A percentile compares a stretch with the other conserved stretches of the same genome.
Evolutionary conservation across 2,329 filamentous ascomycete species (phyloP).

Genomic region (Fusarium duplospermum): DNA sequence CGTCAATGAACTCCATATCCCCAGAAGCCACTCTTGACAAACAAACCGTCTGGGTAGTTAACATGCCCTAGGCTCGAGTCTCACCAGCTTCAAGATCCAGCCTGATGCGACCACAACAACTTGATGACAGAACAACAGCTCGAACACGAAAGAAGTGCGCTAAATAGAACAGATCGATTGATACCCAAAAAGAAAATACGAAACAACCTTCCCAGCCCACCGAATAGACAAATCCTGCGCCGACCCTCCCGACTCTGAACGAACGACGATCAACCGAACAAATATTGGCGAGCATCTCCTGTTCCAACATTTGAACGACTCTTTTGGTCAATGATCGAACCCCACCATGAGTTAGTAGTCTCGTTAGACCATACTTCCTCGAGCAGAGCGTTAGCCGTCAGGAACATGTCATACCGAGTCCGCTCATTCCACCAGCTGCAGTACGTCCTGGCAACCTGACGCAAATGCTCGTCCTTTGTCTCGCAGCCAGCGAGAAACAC

Average conservation of each 20-base stretch:
- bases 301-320: not conserved
- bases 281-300: conserved; percentile 7
- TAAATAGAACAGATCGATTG: not conserved
- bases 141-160: not conserved
- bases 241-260: not conserved
- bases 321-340: conserved; percentile 18
- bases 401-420: conserved; percentile 48
- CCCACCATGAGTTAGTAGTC: conserved; percentile 6
- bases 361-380: conserved; percentile 34
- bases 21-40: too few species aligned
- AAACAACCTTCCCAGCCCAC: too few species aligned
- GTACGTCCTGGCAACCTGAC: conserved; percentile 41
- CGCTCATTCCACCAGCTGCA: conserved; percentile 48
- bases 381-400: conserved; percentile 28
- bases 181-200: not conserved
- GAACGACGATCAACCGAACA: conserved; percentile 9
- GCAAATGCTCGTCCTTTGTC: conserved; percentile 37
- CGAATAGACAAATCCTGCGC: not conserved
- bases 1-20: too few species aligned
- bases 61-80: not conserved
- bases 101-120: too few species aligned
- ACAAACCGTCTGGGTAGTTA: not conserved
- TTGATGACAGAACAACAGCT: not conserved
- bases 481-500: conserved; percentile 50
- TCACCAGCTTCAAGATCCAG: not conserved